Percentiles rank a stretch among this genome's conserved stretches.
These are phyloP conservation scores for Phylloporus arenicola DNA, from an alignment of 768 basidiomycete species.

Conservation along the genomic window DNA sequence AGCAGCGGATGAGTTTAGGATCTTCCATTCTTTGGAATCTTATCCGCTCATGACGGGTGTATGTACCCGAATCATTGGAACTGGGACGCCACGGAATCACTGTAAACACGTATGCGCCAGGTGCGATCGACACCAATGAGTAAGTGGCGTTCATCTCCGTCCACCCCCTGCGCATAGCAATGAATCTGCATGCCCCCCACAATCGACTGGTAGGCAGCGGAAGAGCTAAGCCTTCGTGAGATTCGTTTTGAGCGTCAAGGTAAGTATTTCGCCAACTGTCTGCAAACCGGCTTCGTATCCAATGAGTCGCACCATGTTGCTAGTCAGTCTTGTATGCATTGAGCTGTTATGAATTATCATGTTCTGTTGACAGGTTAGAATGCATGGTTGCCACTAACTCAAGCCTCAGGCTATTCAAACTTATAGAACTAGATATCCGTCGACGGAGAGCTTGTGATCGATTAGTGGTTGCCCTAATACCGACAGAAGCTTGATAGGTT, in stretches of 20 bases:
- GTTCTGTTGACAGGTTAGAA: background rate
- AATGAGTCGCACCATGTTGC: background rate
- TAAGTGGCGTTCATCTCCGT: constrained; percentile 1
- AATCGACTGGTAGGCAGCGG: background rate
- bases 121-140: too few species aligned
- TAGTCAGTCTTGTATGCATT: background rate
- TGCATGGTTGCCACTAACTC: background rate
- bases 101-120: background rate
- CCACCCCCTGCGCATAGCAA: background rate
- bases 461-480: background rate
- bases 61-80: constrained; percentile 19
- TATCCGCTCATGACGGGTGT: background rate
- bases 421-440: background rate
- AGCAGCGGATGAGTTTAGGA: constrained; percentile 23
- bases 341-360: background rate
- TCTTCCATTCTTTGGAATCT: background rate
- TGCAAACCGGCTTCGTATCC: constrained; percentile 16
- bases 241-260: background rate
- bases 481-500: too few species aligned
- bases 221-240: background rate
- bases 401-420: background rate
- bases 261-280: background rate
- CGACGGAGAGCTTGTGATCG: background rate
- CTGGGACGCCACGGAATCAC: constrained; percentile 4
- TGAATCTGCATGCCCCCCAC: background rate